Percentiles rank a stretch among this genome's conserved stretches.
Conservation (phyloP, 805 yeast genomes). For the Ogataea saltuana region DNA sequence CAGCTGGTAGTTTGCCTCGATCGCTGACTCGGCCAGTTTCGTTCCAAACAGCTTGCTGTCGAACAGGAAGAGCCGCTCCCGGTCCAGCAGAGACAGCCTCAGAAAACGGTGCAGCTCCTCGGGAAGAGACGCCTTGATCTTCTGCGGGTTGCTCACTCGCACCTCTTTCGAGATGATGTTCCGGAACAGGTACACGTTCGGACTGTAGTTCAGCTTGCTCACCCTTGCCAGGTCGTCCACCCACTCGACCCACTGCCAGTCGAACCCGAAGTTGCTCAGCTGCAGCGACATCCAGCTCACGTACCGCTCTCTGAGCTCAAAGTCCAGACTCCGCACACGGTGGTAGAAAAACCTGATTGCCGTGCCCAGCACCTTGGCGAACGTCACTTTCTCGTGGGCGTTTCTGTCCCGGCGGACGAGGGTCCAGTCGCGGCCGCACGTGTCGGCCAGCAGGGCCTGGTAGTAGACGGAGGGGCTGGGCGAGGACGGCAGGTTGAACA, state of each 20-base stretch:
- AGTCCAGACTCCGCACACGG: constrained; percentile 66
- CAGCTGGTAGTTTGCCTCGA: constrained; percentile 18
- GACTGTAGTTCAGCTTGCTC: constrained; percentile 57
- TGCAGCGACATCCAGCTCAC: constrained; percentile 93
- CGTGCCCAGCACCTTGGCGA: constrained; percentile 94
- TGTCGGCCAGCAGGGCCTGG: constrained; percentile 80
- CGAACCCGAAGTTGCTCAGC: constrained; percentile 88
- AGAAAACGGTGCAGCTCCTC: constrained; percentile 52
- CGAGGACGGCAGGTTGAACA: constrained; percentile 71
- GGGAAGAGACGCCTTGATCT: constrained; percentile 72
- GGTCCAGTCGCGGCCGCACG: constrained; percentile 77
- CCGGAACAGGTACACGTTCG: constrained; percentile 68
- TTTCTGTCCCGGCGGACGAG: constrained; percentile 30
- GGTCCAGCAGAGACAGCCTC: constrained; percentile 41
- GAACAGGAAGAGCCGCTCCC: constrained; percentile 38
- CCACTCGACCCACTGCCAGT: constrained; percentile 99
- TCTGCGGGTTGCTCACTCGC: constrained; percentile 72
- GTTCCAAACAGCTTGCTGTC: constrained; percentile 39
- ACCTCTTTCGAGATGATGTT: constrained; percentile 83
- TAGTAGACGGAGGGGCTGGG: constrained; percentile 74
- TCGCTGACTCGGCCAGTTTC: constrained; percentile 24
- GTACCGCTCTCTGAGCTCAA: constrained; percentile 69
- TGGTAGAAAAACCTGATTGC: constrained; percentile 82
- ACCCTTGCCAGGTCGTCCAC: constrained; percentile 52
- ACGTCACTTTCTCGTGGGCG: constrained; percentile 43